Conservation (phyloP, 163 green algal species). For the Chloroidium sp. region DNA sequence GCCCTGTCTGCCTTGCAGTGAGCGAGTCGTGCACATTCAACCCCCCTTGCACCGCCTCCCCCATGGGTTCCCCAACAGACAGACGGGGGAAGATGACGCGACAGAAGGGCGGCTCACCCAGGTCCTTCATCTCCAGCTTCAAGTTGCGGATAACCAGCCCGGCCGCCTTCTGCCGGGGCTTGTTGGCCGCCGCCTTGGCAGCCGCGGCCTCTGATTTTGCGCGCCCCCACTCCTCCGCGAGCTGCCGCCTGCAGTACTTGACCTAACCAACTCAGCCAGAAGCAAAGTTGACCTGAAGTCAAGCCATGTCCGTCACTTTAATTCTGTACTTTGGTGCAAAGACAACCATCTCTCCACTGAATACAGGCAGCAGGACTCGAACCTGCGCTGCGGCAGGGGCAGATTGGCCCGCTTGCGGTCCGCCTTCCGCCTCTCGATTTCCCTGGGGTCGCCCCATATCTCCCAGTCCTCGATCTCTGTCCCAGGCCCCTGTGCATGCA, state of each 20-base stretch:
- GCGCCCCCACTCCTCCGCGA: constrained; percentile 46
- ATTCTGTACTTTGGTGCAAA: too few relatives aligned
- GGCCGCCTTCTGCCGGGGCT: constrained; percentile 54
- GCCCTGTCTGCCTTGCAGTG: too few relatives aligned
- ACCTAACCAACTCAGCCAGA: background rate
- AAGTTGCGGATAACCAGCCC: constrained; percentile 65
- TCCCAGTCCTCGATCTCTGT: constrained; percentile 70
- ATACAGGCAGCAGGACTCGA: background rate
- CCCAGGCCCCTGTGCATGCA: background rate
- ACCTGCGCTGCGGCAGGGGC: constrained; percentile 21
- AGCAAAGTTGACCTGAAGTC: background rate
- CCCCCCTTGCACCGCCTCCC: too few relatives aligned
- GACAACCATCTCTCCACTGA: too few relatives aligned
- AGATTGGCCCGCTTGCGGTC: constrained; percentile 23
- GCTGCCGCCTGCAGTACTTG: constrained; percentile 14
- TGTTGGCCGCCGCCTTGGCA: constrained; percentile 55
- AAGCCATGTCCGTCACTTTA: background rate
- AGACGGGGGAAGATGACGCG: background rate
- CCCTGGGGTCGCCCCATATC: constrained; percentile 66
- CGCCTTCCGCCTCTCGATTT: constrained; percentile 50
- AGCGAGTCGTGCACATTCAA: too few relatives aligned
- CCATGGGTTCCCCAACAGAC: background rate
- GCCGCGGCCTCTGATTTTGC: constrained; percentile 39
- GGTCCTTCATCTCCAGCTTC: constrained; percentile 57
- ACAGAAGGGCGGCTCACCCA: constrained; percentile 16